These are phyloP conservation scores for Chamaecrista fasciculata DNA, from an alignment of 306 rosid species.

Conservation along the genomic window DNA sequence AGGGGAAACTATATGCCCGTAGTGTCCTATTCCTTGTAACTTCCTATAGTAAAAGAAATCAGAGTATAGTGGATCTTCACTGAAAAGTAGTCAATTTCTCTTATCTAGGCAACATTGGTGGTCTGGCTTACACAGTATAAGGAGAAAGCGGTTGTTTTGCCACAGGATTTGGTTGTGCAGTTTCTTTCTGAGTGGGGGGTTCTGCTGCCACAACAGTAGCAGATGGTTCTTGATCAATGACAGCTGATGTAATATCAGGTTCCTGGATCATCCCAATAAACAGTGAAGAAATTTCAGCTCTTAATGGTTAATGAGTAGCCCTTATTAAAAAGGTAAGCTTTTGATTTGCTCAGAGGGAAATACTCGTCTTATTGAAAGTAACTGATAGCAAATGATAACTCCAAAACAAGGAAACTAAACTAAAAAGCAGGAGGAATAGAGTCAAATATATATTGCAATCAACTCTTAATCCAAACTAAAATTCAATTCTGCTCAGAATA, in stretches of 20 bases:
- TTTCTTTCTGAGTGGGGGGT: conserved; percentile 40
- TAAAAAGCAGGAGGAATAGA: background rate
- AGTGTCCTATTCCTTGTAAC: conserved; percentile 39
- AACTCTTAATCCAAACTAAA: conserved; percentile 12
- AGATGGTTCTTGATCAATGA: conserved; percentile 36
- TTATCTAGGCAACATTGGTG: conserved; percentile 1
- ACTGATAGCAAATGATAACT: background rate
- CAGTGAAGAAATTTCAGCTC: conserved; percentile 20
- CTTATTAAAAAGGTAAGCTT: background rate
- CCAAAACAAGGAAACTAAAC: background rate
- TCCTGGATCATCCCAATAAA: conserved; percentile 48
- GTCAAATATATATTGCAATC: background rate
- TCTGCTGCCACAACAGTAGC: conserved; percentile 34
- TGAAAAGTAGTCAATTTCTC: conserved; percentile 3
- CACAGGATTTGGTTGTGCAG: conserved; percentile 36
- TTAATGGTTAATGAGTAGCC: conserved; percentile 2
- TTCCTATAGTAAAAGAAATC: conserved; percentile 8
- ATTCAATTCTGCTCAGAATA: background rate
- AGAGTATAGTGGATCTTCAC: conserved; percentile 12
- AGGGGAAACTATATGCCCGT: conserved; percentile 11
- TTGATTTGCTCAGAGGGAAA: no score
- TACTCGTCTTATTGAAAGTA: background rate
- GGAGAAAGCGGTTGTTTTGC: conserved; percentile 60
- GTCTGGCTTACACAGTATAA: conserved; percentile 52
- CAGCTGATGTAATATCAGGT: conserved; percentile 35